These are phyloP conservation scores for Aspergillus nomiae DNA, from an alignment of 2,329 filamentous ascomycete species.

Conservation along the genomic window DNA sequence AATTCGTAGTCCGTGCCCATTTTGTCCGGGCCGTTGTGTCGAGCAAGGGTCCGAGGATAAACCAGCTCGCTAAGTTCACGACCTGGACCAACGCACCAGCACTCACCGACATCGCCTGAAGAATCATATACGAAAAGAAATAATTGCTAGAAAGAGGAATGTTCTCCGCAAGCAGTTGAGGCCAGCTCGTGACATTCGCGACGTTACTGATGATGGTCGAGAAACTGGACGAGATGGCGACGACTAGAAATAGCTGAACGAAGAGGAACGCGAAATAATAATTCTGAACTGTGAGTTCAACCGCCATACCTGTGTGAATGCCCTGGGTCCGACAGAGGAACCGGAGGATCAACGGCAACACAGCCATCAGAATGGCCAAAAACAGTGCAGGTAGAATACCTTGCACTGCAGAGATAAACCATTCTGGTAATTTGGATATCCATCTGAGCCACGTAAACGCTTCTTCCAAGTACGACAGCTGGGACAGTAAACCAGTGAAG, in stretches of 20 bases:
- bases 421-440: conserved; percentile 62
- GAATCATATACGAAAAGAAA: conserved; percentile 98
- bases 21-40: conserved; percentile 83
- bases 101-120: conserved; percentile 88
- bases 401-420: conserved; percentile 69
- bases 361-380: conserved; percentile 73
- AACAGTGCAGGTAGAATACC: conserved; percentile 83
- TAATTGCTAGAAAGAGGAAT: conserved; percentile 89
- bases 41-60: conserved; percentile 74
- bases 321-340: conserved; percentile 74
- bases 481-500: conserved; percentile 80
- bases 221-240: conserved; percentile 79
- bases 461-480: conserved; percentile 70
- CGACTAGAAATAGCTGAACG: conserved; percentile 90
- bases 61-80: conserved; percentile 77
- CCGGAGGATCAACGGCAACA: conserved; percentile 78
- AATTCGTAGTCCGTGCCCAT: conserved; percentile 78
- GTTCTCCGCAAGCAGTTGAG: conserved; percentile 72
- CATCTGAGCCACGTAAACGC: conserved; percentile 70
- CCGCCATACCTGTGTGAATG: conserved; percentile 77
- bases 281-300: conserved; percentile 79
- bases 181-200: conserved; percentile 67
- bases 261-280: conserved; percentile 96
- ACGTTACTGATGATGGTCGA: conserved; percentile 66
- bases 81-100: conserved; percentile 86